Evolutionary conservation across 768 basidiomycete genomes (phyloP).

Genomic region (Psilocybe tampanensis): DNA sequence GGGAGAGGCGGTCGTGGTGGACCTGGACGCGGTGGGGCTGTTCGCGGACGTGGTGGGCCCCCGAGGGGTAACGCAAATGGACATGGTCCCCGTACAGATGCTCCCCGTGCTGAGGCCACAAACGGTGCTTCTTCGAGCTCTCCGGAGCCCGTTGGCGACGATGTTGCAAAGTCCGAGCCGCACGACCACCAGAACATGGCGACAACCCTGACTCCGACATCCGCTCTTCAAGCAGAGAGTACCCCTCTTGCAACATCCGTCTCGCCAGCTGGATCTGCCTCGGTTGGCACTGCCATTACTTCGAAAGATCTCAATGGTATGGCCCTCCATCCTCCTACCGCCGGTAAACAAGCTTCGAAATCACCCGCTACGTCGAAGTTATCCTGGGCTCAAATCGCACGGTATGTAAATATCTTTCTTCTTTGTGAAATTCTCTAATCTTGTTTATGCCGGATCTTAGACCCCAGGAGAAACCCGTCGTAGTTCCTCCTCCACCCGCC

Average conservation of each 20-base stretch:
- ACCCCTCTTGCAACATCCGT: conserved; percentile 29
- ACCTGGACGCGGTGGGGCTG: conserved; percentile 57
- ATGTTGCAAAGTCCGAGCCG: conserved; percentile 26
- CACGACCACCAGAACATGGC: conserved; percentile 32
- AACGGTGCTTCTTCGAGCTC: conserved; percentile 25
- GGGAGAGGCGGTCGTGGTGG: conserved; percentile 61
- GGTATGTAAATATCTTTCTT: conserved; percentile 42
- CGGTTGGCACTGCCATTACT: conserved; percentile 30
- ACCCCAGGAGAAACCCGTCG: conserved; percentile 65
- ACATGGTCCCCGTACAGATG: conserved; percentile 36
- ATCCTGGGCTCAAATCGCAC: conserved; percentile 86
- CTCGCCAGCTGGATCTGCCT: conserved; percentile 36
- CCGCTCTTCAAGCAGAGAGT: conserved; percentile 32
- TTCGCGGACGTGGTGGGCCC: conserved; percentile 51
- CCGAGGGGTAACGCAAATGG: conserved; percentile 47
- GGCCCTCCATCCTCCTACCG: conserved; percentile 26
- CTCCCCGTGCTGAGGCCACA: conserved; percentile 15
- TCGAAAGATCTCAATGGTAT: conserved; percentile 41
- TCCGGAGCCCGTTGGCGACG: conserved; percentile 24
- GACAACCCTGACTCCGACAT: conserved; percentile 25
- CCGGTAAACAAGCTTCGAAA: conserved; percentile 44
- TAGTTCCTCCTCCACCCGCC: conserved; percentile 37
- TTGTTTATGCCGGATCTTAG: conserved; percentile 32
- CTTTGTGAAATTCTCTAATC: conserved; percentile 1
- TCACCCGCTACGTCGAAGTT: conserved; percentile 74